These are phyloP conservation scores for Meira nashicola DNA, from an alignment of 1,284 basidiomycete genomes.

Conservation along the genomic window DNA sequence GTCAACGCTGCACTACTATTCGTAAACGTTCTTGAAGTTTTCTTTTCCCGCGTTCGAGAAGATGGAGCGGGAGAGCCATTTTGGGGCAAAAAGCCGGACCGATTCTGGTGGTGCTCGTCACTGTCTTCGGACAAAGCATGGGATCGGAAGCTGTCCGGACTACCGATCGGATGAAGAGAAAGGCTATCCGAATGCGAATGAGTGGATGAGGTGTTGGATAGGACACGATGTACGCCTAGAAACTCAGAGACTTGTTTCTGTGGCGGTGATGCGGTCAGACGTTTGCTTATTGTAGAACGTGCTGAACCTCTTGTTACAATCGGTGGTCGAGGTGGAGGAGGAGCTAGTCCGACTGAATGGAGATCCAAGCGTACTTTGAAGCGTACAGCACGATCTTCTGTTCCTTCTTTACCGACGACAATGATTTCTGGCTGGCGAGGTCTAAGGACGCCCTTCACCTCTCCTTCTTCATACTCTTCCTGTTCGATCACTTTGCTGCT, in stretches of 20 bases:
- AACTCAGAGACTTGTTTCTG: too few relatives aligned
- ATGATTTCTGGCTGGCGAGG: background rate
- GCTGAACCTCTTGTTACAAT: background rate
- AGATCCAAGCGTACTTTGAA: conserved; percentile 42
- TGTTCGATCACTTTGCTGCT: background rate
- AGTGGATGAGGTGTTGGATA: background rate
- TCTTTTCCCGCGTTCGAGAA: background rate
- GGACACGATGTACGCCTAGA: too few relatives aligned
- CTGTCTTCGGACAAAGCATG: background rate
- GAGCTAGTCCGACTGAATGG: conserved; percentile 34
- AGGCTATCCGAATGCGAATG: background rate
- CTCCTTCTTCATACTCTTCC: conserved; percentile 8
- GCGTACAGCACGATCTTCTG: conserved; percentile 14
- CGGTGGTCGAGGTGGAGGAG: conserved; percentile 22
- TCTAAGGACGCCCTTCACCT: background rate
- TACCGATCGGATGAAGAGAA: background rate
- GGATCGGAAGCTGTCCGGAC: background rate
- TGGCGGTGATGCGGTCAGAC: too few relatives aligned
- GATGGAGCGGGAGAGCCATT: background rate
- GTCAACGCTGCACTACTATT: background rate
- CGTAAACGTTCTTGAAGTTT: background rate
- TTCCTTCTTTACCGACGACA: background rate
- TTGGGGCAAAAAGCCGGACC: background rate
- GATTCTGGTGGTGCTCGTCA: background rate
- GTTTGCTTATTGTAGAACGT: background rate